Evolutionary conservation across 176 grass and related monocot species (phyloP), one percentile per base, ranked within the genome.

Genomic region (Oryza glaberrima): DNA sequence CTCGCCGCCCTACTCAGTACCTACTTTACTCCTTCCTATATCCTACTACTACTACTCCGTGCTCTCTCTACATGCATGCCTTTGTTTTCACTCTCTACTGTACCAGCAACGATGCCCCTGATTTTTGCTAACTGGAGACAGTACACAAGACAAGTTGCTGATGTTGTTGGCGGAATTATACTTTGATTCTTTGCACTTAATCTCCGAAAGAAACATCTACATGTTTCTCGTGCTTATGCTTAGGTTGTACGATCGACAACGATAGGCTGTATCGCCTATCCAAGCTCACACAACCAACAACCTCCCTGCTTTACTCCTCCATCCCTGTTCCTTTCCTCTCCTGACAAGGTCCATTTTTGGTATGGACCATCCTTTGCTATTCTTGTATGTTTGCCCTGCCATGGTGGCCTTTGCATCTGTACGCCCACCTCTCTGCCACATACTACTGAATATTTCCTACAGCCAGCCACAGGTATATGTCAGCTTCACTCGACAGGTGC

Each of bases 1-100:
- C 93, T 98, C 77, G 69, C 65, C 0, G 68, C 5, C 15, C 23
- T 90, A 45, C 90, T 94, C 26, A 91, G 93, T 94, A 80, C 30
- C 30, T 32, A 32, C 16, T 9, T 23, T 72, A 45, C 40, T 0
- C 6, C 45, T 7, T 6, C 6, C 5, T 40, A 40, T 7, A 20
- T 20, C 52, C 52, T 58, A 58, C 52, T 36, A 36, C 35, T 32
- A 32, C 30, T 30, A 1, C 28, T 30, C 28, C 28, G 26, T 30
- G 28, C 28, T 30, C 28, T 32, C 30, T 32, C 30, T 32, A 32
- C 58, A 63, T 63, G 16, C 58, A 61, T 63, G 56, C 19, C 19
- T 60, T 22, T 60, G 4, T 38, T 38, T 38, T 3, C 19, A 60
- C 54, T n/a, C 15, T 38, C 36, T 14, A 9, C 12, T 54, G 51